phyloP scores from a whole-genome alignment of 2,329 filamentous ascomycete species.

The Aspergillus novofumigatus region DNA sequence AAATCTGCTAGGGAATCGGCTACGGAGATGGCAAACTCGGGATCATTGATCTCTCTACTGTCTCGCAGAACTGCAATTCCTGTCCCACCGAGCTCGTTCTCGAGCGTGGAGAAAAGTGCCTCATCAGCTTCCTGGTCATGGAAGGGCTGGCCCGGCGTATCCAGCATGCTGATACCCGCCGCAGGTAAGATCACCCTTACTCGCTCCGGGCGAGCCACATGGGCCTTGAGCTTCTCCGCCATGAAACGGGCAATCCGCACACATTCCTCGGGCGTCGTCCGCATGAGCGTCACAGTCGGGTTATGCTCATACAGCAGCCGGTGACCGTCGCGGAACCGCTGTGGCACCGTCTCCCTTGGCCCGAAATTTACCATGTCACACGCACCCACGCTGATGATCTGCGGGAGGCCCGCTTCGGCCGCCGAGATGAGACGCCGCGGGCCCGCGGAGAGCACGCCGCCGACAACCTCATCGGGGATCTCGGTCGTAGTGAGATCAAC shows the following conservation, averaged over 20 bases:
- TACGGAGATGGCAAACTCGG: slow-evolving; percentile 23
- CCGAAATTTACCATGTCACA: slow-evolving; percentile 65
- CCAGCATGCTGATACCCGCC: slow-evolving; percentile 60
- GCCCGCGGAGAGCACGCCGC: slow-evolving; percentile 61
- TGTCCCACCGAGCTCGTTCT: slow-evolving; percentile 45
- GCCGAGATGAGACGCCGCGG: slow-evolving; percentile 55
- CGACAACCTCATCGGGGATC: slow-evolving; percentile 59
- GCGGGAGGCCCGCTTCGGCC: slow-evolving; percentile 54
- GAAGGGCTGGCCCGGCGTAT: slow-evolving; percentile 52
- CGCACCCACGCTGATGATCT: slow-evolving; percentile 52
- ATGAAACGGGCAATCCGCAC: slow-evolving; percentile 54
- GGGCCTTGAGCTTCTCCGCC: slow-evolving; percentile 46
- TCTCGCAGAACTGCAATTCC: slow-evolving; percentile 50
- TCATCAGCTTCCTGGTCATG: slow-evolving; percentile 47
- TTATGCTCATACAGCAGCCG: slow-evolving; percentile 60
- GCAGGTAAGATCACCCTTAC: slow-evolving; percentile 58
- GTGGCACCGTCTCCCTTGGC: slow-evolving; percentile 51
- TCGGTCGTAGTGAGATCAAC: slow-evolving; percentile 71
- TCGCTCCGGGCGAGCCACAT: slow-evolving; percentile 35
- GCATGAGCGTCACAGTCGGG: slow-evolving; percentile 61
- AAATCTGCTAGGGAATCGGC: slow-evolving; percentile 19
- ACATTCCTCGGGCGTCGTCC: slow-evolving; percentile 58
- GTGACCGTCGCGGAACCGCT: slow-evolving; percentile 39
- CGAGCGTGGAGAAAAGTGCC: slow-evolving; percentile 47
- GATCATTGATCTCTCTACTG: slow-evolving; percentile 29